Percentiles rank a stretch among this genome's conserved stretches.
Evolutionary conservation across 169 alveolate genomes (phyloP).

Genomic region (Cyclospora cayetanensis): DNA sequence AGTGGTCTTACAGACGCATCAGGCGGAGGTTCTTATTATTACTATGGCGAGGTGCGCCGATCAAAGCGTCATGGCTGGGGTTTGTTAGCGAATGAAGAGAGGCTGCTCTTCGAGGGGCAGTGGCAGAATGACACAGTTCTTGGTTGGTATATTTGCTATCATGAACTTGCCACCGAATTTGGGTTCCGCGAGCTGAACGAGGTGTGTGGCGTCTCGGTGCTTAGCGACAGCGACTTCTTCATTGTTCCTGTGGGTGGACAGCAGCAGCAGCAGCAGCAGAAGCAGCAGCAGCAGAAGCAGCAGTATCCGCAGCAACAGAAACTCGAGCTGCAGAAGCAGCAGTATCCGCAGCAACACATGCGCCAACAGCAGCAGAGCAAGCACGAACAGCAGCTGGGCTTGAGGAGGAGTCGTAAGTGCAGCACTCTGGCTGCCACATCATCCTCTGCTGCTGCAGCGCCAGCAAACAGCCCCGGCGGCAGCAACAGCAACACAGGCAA

Average conservation of each 20-base stretch:
- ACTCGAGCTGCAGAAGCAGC: not conserved
- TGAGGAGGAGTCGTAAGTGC: not conserved
- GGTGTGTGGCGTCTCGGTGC: conserved; percentile 2
- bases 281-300: no score
- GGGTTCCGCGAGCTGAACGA: conserved; percentile 39
- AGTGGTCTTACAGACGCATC: no score
- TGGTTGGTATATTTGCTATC: conserved; percentile 51
- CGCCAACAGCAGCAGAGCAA: not conserved
- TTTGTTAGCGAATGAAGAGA: conserved; percentile 13
- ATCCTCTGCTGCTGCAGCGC: not conserved
- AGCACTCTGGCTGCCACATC: not conserved
- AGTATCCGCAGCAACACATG: no score
- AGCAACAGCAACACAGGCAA: no score
- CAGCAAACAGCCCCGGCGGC: not conserved
- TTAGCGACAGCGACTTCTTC: conserved; percentile 16
- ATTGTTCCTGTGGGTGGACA: not conserved
- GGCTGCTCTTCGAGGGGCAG: conserved; percentile 47
- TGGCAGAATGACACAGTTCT: conserved; percentile 42
- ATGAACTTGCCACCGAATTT: conserved; percentile 33
- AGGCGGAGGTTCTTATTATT: not conserved
- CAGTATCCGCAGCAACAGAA: not conserved
- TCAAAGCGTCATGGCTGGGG: conserved; percentile 40
- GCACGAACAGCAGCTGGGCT: not conserved
- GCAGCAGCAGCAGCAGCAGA: no score
- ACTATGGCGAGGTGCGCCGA: conserved; percentile 37